Evolutionary conservation across 2,329 filamentous ascomycete species (phyloP).

Genomic region (Incumbomyces delicatus): DNA sequence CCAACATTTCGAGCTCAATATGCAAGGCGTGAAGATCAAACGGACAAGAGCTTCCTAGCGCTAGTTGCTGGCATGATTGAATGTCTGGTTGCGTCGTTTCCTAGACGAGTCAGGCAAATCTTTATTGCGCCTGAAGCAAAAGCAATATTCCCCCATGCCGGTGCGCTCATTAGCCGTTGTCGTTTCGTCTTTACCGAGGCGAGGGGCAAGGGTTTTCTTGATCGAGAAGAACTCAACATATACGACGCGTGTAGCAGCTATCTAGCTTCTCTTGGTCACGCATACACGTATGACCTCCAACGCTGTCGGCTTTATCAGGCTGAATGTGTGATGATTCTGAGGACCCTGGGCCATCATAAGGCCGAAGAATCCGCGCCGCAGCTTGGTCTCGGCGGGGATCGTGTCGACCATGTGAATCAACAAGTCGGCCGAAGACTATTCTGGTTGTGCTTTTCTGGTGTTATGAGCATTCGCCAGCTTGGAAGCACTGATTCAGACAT

Average conservation of each 20-base stretch:
- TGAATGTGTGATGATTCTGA: constrained; percentile 34
- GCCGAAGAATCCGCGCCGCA: constrained; percentile 17
- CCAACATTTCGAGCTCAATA: constrained; percentile 36
- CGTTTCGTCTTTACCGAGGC: constrained; percentile 35
- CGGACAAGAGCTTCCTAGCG: constrained; percentile 33
- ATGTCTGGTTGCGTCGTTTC: constrained; percentile 35
- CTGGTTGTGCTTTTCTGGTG: constrained; percentile 69
- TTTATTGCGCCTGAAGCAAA: constrained; percentile 30
- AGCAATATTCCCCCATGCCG: constrained; percentile 32
- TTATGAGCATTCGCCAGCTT: constrained; percentile 69
- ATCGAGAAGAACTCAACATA: constrained; percentile 30
- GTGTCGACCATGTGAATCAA: constrained; percentile 27
- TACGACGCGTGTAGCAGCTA: constrained; percentile 38
- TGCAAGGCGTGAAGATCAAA: constrained; percentile 33
- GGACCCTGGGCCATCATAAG: constrained; percentile 30
- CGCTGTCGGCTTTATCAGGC: constrained; percentile 34
- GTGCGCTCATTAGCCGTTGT: constrained; percentile 34
- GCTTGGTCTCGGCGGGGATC: constrained; percentile 21
- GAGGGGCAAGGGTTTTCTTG: constrained; percentile 35
- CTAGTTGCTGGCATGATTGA: constrained; percentile 38
- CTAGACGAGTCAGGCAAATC: constrained; percentile 33
- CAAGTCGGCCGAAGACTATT: constrained; percentile 55
- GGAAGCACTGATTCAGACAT: constrained; percentile 63
- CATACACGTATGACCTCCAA: constrained; percentile 31
- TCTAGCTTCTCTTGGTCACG: constrained; percentile 32